Evolutionary conservation across 345 rosid species (phyloP).

Genomic region (Gynandropsis gynandra): DNA sequence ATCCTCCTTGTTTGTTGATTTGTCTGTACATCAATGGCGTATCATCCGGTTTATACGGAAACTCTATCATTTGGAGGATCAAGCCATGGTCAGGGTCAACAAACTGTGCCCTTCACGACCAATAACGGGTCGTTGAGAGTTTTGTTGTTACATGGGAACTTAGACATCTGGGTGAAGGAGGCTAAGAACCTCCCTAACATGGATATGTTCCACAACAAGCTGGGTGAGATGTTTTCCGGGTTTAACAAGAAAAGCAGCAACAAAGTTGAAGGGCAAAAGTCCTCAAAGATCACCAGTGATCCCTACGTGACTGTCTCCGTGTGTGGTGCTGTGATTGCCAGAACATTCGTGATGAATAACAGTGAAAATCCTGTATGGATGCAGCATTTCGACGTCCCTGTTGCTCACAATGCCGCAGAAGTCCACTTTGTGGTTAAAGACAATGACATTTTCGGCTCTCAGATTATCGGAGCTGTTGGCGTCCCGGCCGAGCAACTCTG

Average conservation of each 20-base stretch:
- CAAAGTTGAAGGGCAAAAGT: slow-evolving; percentile 46
- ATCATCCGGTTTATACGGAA: slow-evolving; percentile 30
- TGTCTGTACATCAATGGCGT: slow-evolving; percentile 36
- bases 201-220: slow-evolving; percentile 66
- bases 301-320: slow-evolving; percentile 75
- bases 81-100: slow-evolving; percentile 50
- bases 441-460: slow-evolving; percentile 71
- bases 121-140: slow-evolving; percentile 44
- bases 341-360: slow-evolving; percentile 73
- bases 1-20: background rate
- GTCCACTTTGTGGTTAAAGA: slow-evolving; percentile 82
- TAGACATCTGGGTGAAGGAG: slow-evolving; percentile 77
- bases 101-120: slow-evolving; percentile 47
- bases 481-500: slow-evolving; percentile 54
- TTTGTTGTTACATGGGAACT: slow-evolving; percentile 64
- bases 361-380: slow-evolving; percentile 77
- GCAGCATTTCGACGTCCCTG: slow-evolving; percentile 77
- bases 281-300: slow-evolving; percentile 71
- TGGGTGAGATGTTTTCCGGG: slow-evolving; percentile 55
- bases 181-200: slow-evolving; percentile 86
- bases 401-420: slow-evolving; percentile 72
- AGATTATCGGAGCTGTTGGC: slow-evolving; percentile 72
- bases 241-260: slow-evolving; percentile 32
- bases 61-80: slow-evolving; percentile 63
- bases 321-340: slow-evolving; percentile 64